Percentiles rank a stretch among this genome's conserved stretches.
Conservation (phyloP, 371 early-diverging fungal genomes). For the Aphelidium insulamus region DNA sequence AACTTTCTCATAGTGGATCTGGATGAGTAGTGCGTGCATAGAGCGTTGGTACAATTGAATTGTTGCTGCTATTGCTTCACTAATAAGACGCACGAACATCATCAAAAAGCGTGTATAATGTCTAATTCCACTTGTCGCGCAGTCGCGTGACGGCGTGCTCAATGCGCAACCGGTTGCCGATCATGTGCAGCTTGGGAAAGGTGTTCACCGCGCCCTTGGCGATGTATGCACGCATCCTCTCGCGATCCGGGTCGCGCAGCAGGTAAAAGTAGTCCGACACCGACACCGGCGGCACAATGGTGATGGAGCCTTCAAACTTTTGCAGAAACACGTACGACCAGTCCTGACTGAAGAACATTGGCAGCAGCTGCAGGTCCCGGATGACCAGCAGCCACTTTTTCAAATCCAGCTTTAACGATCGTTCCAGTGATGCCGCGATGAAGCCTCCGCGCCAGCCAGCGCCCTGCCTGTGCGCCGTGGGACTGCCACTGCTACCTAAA, state of each 20-base stretch:
- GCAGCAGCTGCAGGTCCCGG: constrained; percentile 51
- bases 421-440: constrained; percentile 47
- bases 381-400: constrained; percentile 64
- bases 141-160: constrained; percentile 48
- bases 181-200: constrained; percentile 62
- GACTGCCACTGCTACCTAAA: constrained; percentile 46
- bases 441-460: constrained; percentile 69
- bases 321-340: constrained; percentile 66
- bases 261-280: constrained; percentile 39
- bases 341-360: constrained; percentile 45
- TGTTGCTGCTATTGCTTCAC: no score
- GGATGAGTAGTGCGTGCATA: no score
- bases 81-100: no score
- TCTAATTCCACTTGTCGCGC: no score
- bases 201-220: constrained; percentile 33
- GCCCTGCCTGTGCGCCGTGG: constrained; percentile 30
- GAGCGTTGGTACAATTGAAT: no score
- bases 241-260: constrained; percentile 40
- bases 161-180: constrained; percentile 46
- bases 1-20: no score
- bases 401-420: constrained; percentile 55
- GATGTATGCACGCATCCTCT: constrained; percentile 29
- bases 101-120: no score
- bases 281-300: constrained; percentile 45
- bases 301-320: constrained; percentile 65